phyloP scores from a whole-genome alignment of 345 rosid genomes.

The Geranium brycei region DNA sequence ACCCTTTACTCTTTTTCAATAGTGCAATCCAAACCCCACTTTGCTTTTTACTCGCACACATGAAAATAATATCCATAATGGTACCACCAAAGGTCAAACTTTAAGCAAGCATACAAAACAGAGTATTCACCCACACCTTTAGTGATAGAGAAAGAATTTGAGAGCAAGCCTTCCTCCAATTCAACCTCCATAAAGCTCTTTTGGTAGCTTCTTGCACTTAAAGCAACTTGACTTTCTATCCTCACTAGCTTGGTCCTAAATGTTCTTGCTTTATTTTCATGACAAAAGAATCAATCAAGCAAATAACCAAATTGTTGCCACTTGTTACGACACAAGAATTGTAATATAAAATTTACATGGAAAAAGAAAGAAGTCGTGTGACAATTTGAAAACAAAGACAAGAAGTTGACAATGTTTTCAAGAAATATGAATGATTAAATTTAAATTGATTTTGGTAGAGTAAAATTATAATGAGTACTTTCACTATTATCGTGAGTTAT shows the following conservation, averaged over 20 bases:
- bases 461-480: too few relatives aligned
- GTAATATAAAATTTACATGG: constrained; percentile 5
- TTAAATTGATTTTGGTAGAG: too few relatives aligned
- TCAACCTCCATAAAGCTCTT: constrained; percentile 11
- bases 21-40: constrained; percentile 32
- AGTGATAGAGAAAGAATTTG: too few relatives aligned
- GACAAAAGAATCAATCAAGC: constrained; percentile 19
- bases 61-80: constrained; percentile 10
- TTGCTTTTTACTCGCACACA: constrained; percentile 10
- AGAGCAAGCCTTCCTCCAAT: too few relatives aligned
- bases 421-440: too few relatives aligned
- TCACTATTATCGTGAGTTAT: too few relatives aligned
- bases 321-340: constrained; percentile 12
- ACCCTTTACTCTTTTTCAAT: constrained; percentile 26
- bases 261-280: constrained; percentile 19
- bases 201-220: constrained; percentile 53
- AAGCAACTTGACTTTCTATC: constrained; percentile 22
- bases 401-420: too few relatives aligned
- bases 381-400: too few relatives aligned
- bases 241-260: too few relatives aligned
- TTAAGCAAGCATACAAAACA: constrained; percentile 38
- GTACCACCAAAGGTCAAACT: constrained; percentile 37
- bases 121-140: constrained; percentile 13
- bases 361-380: too few relatives aligned
- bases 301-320: too few relatives aligned